A percentile compares a stretch with the other conserved stretches of the same genome.
phyloP scores from a whole-genome alignment of 1,284 basidiomycete genomes.

The Cystobasidium slooffiae region DNA sequence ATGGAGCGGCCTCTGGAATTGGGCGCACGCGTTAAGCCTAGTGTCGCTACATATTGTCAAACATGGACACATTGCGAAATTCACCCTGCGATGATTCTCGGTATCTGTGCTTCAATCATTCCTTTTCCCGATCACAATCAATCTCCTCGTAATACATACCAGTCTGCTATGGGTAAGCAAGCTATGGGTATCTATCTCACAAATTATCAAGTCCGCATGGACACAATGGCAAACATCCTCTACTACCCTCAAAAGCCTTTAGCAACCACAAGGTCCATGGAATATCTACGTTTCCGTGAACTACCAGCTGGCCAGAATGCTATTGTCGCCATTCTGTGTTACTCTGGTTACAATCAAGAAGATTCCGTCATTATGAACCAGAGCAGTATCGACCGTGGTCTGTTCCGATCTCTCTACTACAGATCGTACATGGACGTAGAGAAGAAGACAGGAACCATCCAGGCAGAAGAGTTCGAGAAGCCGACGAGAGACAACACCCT shows the following conservation, averaged over 20 bases:
- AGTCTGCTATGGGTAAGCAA: constrained; percentile 99
- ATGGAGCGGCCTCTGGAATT: constrained; percentile 63
- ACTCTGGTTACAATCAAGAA: constrained; percentile 99
- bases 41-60: constrained; percentile 66
- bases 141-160: constrained; percentile 99
- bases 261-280: constrained; percentile 97
- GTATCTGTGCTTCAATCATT: constrained; percentile 97
- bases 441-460: constrained; percentile 92
- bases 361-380: constrained; percentile 99
- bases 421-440: constrained; percentile 96
- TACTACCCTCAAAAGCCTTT: constrained; percentile 99
- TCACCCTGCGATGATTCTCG: constrained; percentile 98
- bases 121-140: constrained; percentile 99
- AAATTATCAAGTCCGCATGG: constrained; percentile 94
- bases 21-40: constrained; percentile 80
- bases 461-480: constrained; percentile 96
- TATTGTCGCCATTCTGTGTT: constrained; percentile 96
- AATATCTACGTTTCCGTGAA: constrained; percentile 96
- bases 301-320: constrained; percentile 97
- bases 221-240: constrained; percentile 97
- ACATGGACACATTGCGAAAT: constrained; percentile 99
- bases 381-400: constrained; percentile 93
- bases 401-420: constrained; percentile 99
- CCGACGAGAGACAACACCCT: constrained; percentile 91
- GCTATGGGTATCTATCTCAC: constrained; percentile 98